A percentile compares a stretch with the other conserved stretches of the same genome.
phyloP scores from a whole-genome alignment of 768 basidiomycete genomes.

The Rhodotorula sphaerocarpa region DNA sequence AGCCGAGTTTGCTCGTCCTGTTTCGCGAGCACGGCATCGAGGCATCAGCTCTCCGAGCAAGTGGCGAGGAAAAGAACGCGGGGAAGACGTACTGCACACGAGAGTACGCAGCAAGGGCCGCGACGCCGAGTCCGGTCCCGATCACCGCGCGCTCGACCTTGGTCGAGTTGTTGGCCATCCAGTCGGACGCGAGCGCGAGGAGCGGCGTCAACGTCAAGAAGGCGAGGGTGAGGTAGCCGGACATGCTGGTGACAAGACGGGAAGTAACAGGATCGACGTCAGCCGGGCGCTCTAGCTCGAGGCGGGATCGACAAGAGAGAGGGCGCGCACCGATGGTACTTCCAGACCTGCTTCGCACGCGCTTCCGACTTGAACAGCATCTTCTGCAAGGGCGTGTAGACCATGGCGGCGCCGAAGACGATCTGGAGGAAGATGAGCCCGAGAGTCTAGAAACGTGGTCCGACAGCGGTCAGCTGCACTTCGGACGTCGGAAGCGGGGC shows the following conservation, averaged over 20 bases:
- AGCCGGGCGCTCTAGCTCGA: background rate
- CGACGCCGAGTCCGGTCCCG: slow-evolving; percentile 13
- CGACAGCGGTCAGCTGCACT: background rate
- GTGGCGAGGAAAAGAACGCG: background rate
- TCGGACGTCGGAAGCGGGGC: too few relatives aligned
- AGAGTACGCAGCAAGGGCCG: background rate
- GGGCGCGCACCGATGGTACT: slow-evolving; percentile 31
- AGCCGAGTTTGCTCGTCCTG: slow-evolving; percentile 30
- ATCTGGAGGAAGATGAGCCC: slow-evolving; percentile 26
- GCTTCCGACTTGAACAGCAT: slow-evolving; percentile 19
- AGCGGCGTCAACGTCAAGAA: slow-evolving; percentile 26
- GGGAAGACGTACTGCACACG: slow-evolving; percentile 23
- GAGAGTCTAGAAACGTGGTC: slow-evolving; percentile 9
- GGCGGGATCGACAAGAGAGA: too few relatives aligned
- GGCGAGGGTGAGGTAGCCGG: slow-evolving; percentile 32
- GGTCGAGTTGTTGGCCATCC: slow-evolving; percentile 26
- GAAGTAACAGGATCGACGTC: too few relatives aligned
- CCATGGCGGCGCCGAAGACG: slow-evolving; percentile 22
- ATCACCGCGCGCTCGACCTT: slow-evolving; percentile 3
- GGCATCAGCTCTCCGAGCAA: background rate
- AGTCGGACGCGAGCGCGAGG: slow-evolving; percentile 27
- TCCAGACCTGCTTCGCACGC: slow-evolving; percentile 31
- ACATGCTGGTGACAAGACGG: background rate
- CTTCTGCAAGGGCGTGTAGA: slow-evolving; percentile 25
- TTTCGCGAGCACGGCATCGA: background rate